phyloP scores from a whole-genome alignment of 495 filamentous ascomycete species.

The Massariosphaeria phaeospora region DNA sequence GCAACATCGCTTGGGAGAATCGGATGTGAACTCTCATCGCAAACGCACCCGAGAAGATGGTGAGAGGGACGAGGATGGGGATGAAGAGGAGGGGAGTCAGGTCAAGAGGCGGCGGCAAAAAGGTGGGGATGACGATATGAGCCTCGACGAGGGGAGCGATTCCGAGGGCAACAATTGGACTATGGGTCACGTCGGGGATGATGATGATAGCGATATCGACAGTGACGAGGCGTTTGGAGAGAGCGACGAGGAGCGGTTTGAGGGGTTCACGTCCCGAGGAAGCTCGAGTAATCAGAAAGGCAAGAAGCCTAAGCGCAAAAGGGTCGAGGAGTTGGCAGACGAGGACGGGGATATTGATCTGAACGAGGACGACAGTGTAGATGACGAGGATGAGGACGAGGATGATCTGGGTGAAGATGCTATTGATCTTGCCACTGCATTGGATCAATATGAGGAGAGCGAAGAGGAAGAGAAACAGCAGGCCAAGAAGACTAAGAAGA shows the following conservation, averaged over 20 bases:
- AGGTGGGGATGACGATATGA: constrained; percentile 37
- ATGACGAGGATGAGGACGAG: constrained; percentile 54
- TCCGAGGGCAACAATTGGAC: constrained; percentile 87
- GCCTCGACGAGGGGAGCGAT: constrained; percentile 60
- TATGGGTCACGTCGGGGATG: constrained; percentile 60
- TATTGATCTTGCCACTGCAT: constrained; percentile 73
- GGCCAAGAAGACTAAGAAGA: constrained; percentile 38
- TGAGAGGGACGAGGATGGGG: constrained; percentile 51
- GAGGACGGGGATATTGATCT: constrained; percentile 53
- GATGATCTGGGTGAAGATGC: constrained; percentile 73
- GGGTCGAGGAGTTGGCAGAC: constrained; percentile 21
- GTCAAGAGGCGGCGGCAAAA: constrained; percentile 41
- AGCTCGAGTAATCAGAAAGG: constrained; percentile 38
- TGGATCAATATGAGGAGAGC: constrained; percentile 62
- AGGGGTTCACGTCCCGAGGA: constrained; percentile 40
- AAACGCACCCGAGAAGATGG: constrained; percentile 44
- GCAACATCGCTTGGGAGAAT: constrained; percentile 55
- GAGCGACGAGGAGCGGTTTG: constrained; percentile 48
- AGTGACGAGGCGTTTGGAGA: constrained; percentile 90
- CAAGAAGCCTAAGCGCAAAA: constrained; percentile 31
- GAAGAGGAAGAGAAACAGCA: constrained; percentile 39
- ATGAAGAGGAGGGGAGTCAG: constrained; percentile 30
- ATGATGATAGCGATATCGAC: constrained; percentile 58
- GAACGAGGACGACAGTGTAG: constrained; percentile 48
- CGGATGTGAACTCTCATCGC: constrained; percentile 45